phyloP scores from a whole-genome alignment of 331 rosid genomes.

The Malus hybrid region DNA sequence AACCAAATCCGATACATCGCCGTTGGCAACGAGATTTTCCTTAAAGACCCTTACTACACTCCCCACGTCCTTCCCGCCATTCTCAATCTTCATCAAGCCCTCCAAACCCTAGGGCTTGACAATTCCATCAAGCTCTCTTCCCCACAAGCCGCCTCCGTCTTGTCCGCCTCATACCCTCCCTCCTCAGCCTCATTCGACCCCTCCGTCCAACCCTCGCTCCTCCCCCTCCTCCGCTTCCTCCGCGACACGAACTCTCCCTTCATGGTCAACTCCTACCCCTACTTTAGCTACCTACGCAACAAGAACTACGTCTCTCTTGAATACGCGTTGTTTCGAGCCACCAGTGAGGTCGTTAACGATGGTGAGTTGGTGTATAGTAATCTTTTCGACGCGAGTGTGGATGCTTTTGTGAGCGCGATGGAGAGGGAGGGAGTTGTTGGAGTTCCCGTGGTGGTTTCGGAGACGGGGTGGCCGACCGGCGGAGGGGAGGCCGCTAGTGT shows the following conservation, averaged over 20 bases:
- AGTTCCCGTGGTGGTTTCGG: slow-evolving; percentile 19
- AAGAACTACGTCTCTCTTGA: slow-evolving; percentile 1
- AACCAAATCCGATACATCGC: slow-evolving; percentile 20
- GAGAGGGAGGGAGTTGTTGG: slow-evolving; percentile 23
- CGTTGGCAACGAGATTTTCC: slow-evolving; percentile 26
- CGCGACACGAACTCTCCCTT: slow-evolving; percentile 13
- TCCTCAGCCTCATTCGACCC: slow-evolving; percentile 16
- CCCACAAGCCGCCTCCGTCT: slow-evolving; percentile 18
- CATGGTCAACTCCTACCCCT: slow-evolving; percentile 31
- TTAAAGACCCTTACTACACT: slow-evolving; percentile 18
- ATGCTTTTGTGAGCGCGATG: slow-evolving; percentile 26
- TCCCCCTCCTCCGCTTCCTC: slow-evolving; percentile 20
- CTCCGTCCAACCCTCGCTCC: not conserved
- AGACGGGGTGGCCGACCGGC: slow-evolving; percentile 27
- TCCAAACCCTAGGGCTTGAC: slow-evolving; percentile 14
- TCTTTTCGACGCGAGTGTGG: slow-evolving; percentile 22
- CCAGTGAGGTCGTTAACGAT: not conserved
- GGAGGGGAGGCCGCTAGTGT: slow-evolving; percentile 17
- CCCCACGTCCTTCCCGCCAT: slow-evolving; percentile 21
- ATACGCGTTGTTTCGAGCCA: slow-evolving; percentile 8
- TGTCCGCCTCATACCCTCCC: slow-evolving; percentile 20
- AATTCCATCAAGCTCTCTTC: slow-evolving; percentile 18
- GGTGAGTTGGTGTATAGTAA: slow-evolving; percentile 5
- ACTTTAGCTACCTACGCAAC: slow-evolving; percentile 17
- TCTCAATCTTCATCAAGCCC: slow-evolving; percentile 23